Evolutionary conservation across 768 basidiomycete genomes (phyloP), one percentile per base, ranked within the genome.

Genomic region (Exidia glandulosa): DNA sequence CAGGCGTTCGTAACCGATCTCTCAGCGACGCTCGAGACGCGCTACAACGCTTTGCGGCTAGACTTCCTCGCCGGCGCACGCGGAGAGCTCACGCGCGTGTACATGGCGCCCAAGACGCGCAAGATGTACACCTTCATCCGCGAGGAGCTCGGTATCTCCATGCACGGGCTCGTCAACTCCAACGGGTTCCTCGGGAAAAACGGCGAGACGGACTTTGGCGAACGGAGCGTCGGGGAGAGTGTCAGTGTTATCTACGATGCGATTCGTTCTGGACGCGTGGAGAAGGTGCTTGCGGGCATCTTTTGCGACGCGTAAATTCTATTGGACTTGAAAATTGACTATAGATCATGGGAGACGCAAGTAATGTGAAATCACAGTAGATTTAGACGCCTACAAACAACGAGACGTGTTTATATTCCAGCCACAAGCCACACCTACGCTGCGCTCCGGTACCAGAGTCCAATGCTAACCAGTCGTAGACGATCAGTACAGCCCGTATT

Each of bases 91-190:
- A 70, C 77, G 93, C 60, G 82, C 81, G 67, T 81, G 79, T 45
- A 45, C 41, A 45, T 45, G 41, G 9, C 41, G 41, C 41, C 41
- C 19, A 45, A 45, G 68, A 90, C 89, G 2, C 78, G 82, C 10
- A 74, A 81, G 3, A 70, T 93, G 29, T 94, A 94, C 71, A 84
- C 88, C 68, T 94, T 84, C 62, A 81, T 94, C 3, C 77, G 91
- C 32, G 61, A 80, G 29, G 79, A 77, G 9, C 74, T 93, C 31
- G 88, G 87, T n/a, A 81, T 92, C 62, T 75, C 75, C 64, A 92
- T 90, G 88, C 83, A 90, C 63, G 90, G 90, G 14, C 75, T 78
- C 5, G 87, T 88, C 65, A 93, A 93, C 66, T 76, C 83, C 14
- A 60, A 52, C 3, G 9, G 59, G 30, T 69, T 67, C 60, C 59